phyloP scores from a whole-genome alignment of 1,284 basidiomycete genomes.

The Phellopilus nigrolimitatus region DNA sequence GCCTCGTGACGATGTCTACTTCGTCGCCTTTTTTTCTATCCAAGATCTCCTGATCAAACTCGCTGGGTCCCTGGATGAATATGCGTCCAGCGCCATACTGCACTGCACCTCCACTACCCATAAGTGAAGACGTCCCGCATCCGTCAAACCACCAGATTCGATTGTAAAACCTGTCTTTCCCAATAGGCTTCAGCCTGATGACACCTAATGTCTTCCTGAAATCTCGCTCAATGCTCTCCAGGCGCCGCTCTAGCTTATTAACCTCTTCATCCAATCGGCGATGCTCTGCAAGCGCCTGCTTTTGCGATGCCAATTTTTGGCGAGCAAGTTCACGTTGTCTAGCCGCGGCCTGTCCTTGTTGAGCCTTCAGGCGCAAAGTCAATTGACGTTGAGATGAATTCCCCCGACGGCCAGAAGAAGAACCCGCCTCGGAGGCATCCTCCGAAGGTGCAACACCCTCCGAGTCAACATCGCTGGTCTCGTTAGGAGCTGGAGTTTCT shows the following conservation, averaged over 20 bases:
- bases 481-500: slow-evolving; percentile 36
- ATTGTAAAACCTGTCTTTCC: slow-evolving; percentile 91
- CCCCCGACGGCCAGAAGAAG: slow-evolving; percentile 37
- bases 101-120: slow-evolving; percentile 68
- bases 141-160: slow-evolving; percentile 99
- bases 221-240: slow-evolving; percentile 89
- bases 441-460: slow-evolving; percentile 43
- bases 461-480: slow-evolving; percentile 58
- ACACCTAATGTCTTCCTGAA: slow-evolving; percentile 84
- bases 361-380: slow-evolving; percentile 49
- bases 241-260: slow-evolving; percentile 67
- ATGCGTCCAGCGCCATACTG: slow-evolving; percentile 86
- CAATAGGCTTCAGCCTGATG: slow-evolving; percentile 82
- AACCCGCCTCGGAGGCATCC: slow-evolving; percentile 45
- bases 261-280: slow-evolving; percentile 86
- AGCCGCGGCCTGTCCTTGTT: slow-evolving; percentile 49
- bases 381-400: slow-evolving; percentile 47
- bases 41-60: slow-evolving; percentile 69
- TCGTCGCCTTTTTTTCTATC: slow-evolving; percentile 56
- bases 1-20: slow-evolving; percentile 50
- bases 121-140: slow-evolving; percentile 76
- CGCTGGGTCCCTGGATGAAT: slow-evolving; percentile 86
- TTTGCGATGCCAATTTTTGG: slow-evolving; percentile 66
- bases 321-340: slow-evolving; percentile 74
- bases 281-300: slow-evolving; percentile 68